These are phyloP conservation scores for Hypoxylon lienhwacheense DNA, from an alignment of 495 filamentous ascomycete genomes.

Conservation along the genomic window DNA sequence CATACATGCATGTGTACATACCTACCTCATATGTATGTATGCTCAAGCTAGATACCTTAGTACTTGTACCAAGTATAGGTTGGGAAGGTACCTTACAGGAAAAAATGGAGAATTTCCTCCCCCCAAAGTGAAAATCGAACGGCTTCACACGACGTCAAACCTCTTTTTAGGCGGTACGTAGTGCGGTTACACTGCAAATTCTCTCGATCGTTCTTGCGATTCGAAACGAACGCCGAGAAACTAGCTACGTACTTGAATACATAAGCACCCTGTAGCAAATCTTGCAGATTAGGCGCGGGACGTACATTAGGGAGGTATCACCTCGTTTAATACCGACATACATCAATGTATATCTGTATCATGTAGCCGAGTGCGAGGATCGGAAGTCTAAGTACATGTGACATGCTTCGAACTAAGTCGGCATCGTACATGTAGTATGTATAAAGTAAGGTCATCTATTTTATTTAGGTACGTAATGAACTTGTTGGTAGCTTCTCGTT, in stretches of 20 bases:
- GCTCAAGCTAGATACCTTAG: no score
- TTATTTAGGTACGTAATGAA: no score
- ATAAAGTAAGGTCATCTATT: no score
- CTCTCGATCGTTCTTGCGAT: slow-evolving; percentile 4
- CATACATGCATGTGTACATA: no score
- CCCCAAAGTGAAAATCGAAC: no score
- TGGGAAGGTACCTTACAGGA: slow-evolving; percentile 33
- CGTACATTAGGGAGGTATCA: no score
- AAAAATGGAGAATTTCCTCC: slow-evolving; percentile 21
- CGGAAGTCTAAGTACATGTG: slow-evolving; percentile 2
- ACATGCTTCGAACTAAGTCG: slow-evolving; percentile 1
- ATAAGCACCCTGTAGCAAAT: slow-evolving; percentile 5
- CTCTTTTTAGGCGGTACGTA: slow-evolving; percentile 3
- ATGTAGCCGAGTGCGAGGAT: slow-evolving; percentile 4
- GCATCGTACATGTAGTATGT: no score
- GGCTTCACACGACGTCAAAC: slow-evolving; percentile 24
- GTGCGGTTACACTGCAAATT: slow-evolving; percentile 13
- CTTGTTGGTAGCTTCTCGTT: no score
- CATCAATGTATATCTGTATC: slow-evolving; percentile 8
- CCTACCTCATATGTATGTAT: no score
- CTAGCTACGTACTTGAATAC: slow-evolving; percentile 5
- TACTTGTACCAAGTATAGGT: no score
- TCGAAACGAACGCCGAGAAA: slow-evolving; percentile 25
- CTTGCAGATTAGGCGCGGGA: neutral
- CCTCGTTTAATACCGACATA: no score